These are phyloP conservation scores for Magnusiomyces sp. DNA, from an alignment of 1,139 yeast genomes.

Conservation along the genomic window DNA sequence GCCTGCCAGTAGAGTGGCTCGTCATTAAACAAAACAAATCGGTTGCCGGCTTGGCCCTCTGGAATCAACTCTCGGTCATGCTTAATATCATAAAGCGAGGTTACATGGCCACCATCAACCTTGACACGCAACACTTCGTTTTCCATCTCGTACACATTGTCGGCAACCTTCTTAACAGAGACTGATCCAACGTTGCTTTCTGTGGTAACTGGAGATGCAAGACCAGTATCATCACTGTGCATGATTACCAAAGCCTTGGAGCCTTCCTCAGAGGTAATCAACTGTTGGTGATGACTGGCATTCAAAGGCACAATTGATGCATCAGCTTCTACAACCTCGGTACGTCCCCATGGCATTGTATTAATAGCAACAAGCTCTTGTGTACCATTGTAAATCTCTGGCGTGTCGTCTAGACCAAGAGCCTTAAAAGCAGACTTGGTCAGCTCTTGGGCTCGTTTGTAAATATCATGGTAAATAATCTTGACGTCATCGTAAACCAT, in stretches of 20 bases:
- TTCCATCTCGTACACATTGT: conserved; percentile 40
- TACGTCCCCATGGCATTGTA: conserved; percentile 63
- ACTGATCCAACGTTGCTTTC: conserved; percentile 1
- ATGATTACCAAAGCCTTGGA: conserved; percentile 14
- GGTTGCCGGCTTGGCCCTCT: conserved; percentile 57
- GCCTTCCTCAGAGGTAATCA: conserved; percentile 9
- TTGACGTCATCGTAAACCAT: conserved; percentile 93
- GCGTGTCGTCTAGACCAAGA: conserved; percentile 27
- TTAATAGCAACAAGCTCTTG: conserved; percentile 36
- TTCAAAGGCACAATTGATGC: conserved; percentile 2
- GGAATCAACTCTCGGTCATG: conserved; percentile 64
- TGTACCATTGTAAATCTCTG: conserved; percentile 14
- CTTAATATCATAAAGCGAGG: conserved; percentile 55
- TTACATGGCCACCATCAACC: conserved; percentile 56
- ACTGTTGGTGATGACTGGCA: not conserved
- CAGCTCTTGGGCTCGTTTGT: conserved; percentile 46
- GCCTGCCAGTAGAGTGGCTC: conserved; percentile 89
- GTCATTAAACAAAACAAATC: conserved; percentile 73
- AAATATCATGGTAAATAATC: conserved; percentile 58
- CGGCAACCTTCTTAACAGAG: conserved; percentile 35
- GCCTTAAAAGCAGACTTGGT: conserved; percentile 44
- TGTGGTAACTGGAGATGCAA: conserved; percentile 16
- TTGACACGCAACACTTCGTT: conserved; percentile 55
- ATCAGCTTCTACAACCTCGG: conserved; percentile 42
- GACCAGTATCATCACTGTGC: conserved; percentile 16